phyloP scores from a whole-genome alignment of 2,329 filamentous ascomycete genomes.

The Parascedosporium putredinis region DNA sequence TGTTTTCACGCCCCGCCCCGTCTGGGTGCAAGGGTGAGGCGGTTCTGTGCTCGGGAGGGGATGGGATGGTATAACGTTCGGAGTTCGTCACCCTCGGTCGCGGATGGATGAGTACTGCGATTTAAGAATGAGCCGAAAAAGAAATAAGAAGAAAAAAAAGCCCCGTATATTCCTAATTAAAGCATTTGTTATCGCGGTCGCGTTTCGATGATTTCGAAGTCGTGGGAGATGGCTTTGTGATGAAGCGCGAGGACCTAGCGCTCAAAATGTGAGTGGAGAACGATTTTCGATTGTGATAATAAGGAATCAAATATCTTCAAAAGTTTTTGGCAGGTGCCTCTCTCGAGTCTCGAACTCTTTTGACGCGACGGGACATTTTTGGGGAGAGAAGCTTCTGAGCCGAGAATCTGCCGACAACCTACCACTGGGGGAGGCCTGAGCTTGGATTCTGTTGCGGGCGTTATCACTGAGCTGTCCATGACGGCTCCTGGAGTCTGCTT shows the following conservation, averaged over 20 bases:
- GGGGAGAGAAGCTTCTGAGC: neutral
- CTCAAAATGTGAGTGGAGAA: neutral
- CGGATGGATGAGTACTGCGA: too few species aligned
- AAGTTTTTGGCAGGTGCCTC: too few species aligned
- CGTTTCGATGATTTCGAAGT: neutral
- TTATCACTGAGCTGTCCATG: too few species aligned
- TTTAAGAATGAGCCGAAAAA: too few species aligned
- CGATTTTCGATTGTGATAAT: too few species aligned
- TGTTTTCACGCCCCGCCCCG: neutral
- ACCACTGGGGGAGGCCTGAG: too few species aligned
- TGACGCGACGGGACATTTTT: neutral
- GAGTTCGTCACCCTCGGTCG: too few species aligned
- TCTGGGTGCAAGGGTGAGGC: too few species aligned
- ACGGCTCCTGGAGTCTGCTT: too few species aligned
- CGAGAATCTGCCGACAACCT: constrained; percentile 1
- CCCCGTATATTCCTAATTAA: neutral
- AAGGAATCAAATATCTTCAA: too few species aligned
- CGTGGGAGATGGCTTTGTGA: neutral
- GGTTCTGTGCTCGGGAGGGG: neutral
- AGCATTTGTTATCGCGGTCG: neutral
- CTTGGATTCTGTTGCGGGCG: too few species aligned
- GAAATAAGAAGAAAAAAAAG: neutral
- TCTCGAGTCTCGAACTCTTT: too few species aligned
- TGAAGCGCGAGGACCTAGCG: neutral
- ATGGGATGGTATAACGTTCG: neutral